These are phyloP conservation scores for Aureococcus anophagefferens DNA, from an alignment of 108 stramenopile species.

Conservation along the genomic window DNA sequence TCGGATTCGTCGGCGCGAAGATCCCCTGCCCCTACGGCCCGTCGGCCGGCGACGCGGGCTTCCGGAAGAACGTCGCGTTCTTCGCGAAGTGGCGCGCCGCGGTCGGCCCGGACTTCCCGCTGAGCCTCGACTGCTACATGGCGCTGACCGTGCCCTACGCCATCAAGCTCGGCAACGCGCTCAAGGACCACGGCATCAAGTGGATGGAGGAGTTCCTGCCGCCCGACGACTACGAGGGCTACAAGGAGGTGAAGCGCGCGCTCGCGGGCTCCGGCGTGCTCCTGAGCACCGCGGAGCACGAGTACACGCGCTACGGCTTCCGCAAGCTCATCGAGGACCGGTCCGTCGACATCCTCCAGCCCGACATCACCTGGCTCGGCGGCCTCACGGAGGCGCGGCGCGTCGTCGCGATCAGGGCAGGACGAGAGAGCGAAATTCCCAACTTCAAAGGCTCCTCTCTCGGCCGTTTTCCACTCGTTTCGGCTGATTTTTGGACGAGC, in stretches of 20 bases:
- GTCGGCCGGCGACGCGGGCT: constrained; percentile 45
- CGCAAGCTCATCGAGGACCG: constrained; percentile 45
- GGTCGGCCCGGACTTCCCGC: constrained; percentile 51
- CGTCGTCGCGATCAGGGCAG: too few relatives aligned
- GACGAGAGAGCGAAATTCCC: too few relatives aligned
- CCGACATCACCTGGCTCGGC: constrained; percentile 61
- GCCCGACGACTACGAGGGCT: constrained; percentile 55
- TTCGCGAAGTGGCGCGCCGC: constrained; percentile 47
- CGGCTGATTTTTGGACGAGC: too few relatives aligned
- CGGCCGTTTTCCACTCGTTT: too few relatives aligned
- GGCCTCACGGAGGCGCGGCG: constrained; percentile 58
- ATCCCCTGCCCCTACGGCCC: constrained; percentile 57
- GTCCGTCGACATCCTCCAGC: constrained; percentile 53
- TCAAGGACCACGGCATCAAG: constrained; percentile 49
- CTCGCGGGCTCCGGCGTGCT: constrained; percentile 32
- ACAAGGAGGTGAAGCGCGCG: constrained; percentile 40
- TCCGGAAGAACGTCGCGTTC: constrained; percentile 48
- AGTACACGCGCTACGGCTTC: constrained; percentile 58
- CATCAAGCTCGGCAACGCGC: constrained; percentile 46
- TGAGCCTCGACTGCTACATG: constrained; percentile 62
- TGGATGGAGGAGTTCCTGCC: constrained; percentile 58
- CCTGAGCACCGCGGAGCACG: constrained; percentile 57
- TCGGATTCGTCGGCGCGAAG: constrained; percentile 56
- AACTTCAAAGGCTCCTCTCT: too few relatives aligned
- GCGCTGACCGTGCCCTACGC: constrained; percentile 50